Evolutionary conservation across 1,139 yeast genomes (phyloP).

Genomic region (Yamadazyma mexicana): DNA sequence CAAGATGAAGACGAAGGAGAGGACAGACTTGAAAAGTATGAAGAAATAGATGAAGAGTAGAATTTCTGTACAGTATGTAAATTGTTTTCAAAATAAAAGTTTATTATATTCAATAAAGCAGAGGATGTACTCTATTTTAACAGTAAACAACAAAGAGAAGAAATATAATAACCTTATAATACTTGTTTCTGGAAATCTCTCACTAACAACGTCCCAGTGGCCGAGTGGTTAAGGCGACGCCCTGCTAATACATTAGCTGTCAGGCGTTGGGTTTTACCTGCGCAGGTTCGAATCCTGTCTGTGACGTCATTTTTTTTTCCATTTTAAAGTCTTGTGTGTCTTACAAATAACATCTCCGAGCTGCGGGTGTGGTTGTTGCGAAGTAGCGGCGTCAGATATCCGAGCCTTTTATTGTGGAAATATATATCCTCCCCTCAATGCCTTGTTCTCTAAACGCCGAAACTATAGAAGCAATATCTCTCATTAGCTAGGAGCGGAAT

Average conservation of each 20-base stretch:
- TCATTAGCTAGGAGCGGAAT: no score
- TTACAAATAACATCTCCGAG: slow-evolving; percentile 10
- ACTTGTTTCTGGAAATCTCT: not conserved
- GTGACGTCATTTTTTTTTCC: slow-evolving; percentile 57
- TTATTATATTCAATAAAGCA: no score
- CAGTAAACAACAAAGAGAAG: no score
- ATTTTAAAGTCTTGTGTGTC: slow-evolving; percentile 3
- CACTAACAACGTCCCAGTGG: slow-evolving; percentile 49
- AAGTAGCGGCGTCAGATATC: no score
- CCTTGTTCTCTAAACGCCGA: no score
- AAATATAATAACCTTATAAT: no score
- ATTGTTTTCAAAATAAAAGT: slow-evolving; percentile 1
- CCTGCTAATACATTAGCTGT: slow-evolving; percentile 50
- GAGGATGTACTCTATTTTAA: no score
- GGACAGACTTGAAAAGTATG: slow-evolving; percentile 55
- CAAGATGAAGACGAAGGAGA: slow-evolving; percentile 62
- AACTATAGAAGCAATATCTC: no score
- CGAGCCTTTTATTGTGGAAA: no score
- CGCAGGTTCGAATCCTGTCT: slow-evolving; percentile 92
- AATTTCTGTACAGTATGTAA: slow-evolving; percentile 2
- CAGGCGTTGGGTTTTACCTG: slow-evolving; percentile 81
- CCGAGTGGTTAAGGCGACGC: slow-evolving; percentile 69
- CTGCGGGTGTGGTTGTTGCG: no score
- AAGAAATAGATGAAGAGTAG: slow-evolving; percentile 33
- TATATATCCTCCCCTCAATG: no score